A percentile compares a stretch with the other conserved stretches of the same genome.
These are phyloP conservation scores for Russula vinacea DNA, from an alignment of 768 basidiomycete species.

Conservation along the genomic window DNA sequence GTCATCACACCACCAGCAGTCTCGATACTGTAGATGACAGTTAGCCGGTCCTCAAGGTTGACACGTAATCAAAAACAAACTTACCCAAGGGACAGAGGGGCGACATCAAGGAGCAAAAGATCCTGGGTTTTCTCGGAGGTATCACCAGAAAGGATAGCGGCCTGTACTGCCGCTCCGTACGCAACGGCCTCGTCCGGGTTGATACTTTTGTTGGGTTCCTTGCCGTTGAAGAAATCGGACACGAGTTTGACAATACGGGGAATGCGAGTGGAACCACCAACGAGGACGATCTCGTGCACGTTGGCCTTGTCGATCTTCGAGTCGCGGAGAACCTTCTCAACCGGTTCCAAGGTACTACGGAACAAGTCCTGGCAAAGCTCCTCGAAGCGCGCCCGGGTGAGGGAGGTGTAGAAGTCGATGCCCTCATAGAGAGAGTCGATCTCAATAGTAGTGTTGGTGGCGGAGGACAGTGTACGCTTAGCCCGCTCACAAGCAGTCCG, in stretches of 20 bases:
- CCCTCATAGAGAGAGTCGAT: conserved; percentile 98
- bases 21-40: conserved; percentile 62
- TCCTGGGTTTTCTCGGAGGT: conserved; percentile 98
- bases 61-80: conserved; percentile 25
- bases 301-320: conserved; percentile 96
- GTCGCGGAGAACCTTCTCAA: conserved; percentile 97
- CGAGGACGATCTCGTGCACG: conserved; percentile 96
- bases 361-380: conserved; percentile 94
- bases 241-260: conserved; percentile 97
- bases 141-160: conserved; percentile 95
- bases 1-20: conserved; percentile 99
- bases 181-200: conserved; percentile 99
- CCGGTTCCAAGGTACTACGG: conserved; percentile 89
- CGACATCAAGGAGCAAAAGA: conserved; percentile 90
- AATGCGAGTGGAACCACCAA: conserved; percentile 98
- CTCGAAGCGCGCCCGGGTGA: conserved; percentile 98
- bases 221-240: conserved; percentile 97
- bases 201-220: conserved; percentile 98
- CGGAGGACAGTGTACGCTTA: conserved; percentile 96
- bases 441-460: conserved; percentile 94
- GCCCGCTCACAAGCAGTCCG: conserved; percentile 98
- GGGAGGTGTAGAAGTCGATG: conserved; percentile 96
- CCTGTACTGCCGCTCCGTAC: conserved; percentile 98
- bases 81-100: conserved; percentile 72
- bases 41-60: conserved; percentile 33